Evolutionary conservation across 805 yeast genomes (phyloP), one percentile per base, ranked within the genome.

Genomic region (Ogataea wickerhamii): DNA sequence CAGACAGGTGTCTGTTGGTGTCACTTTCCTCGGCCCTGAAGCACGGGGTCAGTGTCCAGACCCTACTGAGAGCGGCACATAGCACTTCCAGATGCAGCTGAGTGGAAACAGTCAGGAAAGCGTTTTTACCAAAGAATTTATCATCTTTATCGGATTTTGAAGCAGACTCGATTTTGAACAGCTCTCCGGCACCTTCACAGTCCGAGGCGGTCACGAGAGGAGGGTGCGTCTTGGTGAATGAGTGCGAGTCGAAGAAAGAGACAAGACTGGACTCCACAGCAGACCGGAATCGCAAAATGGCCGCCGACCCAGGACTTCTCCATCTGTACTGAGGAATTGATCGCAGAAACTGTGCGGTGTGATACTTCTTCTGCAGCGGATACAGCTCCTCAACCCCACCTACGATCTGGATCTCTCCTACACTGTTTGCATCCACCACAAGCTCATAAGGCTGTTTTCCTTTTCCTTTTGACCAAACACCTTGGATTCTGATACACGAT

Each of bases 111-210:
- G 98, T 84, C 39, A 93, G 64, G 48, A 72, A 87, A 0, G 91
- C 74, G 3, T 73, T 68, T 41, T 74, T 74, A 1, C 82, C 87
- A 53, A 84, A 86, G 52, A 85, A 87, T 41, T 16, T 44, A 46
- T 43, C 63, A 38, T 34, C 36, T 31, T 41, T 44, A 2, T 10
- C 30, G 11, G 41, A 38, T 19, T 56, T 45, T 16, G 61, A 47
- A 4, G 53, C 56, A 2, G 73, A 47, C 33, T 63, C 67, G 8
- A 89, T 63, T 32, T 63, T 65, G 48, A 93, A 93, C 44, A 85
- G 75, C 56, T 93, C 98, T 4, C 98, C 98, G 3, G 95, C 97
- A 13, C 98, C 98, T 64, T 93, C 99, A 57, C 98, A 91, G 58
- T 93, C 98, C 1, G 94, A 78, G 8, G 86, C 70, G 0, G 98